Base-by-base conservation (phyloP, 2,329 filamentous ascomycete species). In the Pseudogymnoascus sp. region DNA sequence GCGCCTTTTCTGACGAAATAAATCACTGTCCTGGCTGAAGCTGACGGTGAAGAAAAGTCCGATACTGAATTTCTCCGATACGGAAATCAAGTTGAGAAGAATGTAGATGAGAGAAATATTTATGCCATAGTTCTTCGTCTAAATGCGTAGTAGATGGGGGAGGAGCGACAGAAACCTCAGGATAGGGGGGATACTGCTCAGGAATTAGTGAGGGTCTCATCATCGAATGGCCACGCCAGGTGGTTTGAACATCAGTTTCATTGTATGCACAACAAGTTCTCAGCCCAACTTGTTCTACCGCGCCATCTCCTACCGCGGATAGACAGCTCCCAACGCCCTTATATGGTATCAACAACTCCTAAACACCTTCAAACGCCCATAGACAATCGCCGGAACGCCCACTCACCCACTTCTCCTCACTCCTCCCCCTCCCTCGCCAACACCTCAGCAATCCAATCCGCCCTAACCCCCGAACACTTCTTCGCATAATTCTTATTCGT, bases 401-500 rank as follows among this genome's bases (percentile, higher is more conserved):
- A 10, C 3, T 21, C 19, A 6, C 19, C 19, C 12, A n/a, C 12
- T n/a, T 13, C 10, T 18, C 37, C 21, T 45, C 39, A 41, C 13
- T 48, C 41, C 21, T 26, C 21, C 3, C 41, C 41, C n/a, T 48
- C 41, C 8, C 41, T 23, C 6, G 18, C 60, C 39, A 71, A 61
- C 2, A 64, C 66, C 59, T 69, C 66, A 26, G 66, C 37, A 30
- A 86, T 80, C 83, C 83, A 86, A 23, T 76, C 73, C 0, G 79
- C 80, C 62, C 83, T 79, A 13, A 86, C 77, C 0, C 77, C 78
- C 70, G 81, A 85, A 62, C 86, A 83, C 69, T 83, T 85, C 69
- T 85, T 85, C 0, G 80, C 83, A 62, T 86, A 86, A 66, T 82
- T 86, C 72, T 84, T 85, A 59, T 79, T 79, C 1, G 84, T 87